phyloP scores from a whole-genome alignment of 106 monocot species.

The Vanilla planifolia region DNA sequence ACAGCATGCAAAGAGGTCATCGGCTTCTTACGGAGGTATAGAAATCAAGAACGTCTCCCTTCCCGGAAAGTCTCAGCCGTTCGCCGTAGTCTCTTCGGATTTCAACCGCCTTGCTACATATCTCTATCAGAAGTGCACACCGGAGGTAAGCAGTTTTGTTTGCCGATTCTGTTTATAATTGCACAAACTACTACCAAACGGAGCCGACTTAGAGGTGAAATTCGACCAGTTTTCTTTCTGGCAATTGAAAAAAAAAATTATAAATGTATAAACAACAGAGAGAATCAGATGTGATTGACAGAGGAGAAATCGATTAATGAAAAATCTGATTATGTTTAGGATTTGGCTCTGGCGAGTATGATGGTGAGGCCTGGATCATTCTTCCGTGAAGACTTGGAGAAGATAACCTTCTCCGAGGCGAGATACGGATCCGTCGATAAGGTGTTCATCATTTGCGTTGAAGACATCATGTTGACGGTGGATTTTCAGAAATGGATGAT shows the following conservation, averaged over 20 bases:
- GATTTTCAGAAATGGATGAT: slow-evolving; percentile 45
- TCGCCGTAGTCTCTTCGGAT: not conserved
- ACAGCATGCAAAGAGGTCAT: too few species aligned
- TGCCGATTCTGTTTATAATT: too few species aligned
- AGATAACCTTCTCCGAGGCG: not conserved
- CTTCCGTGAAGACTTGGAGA: not conserved
- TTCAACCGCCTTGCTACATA: not conserved
- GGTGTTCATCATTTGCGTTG: slow-evolving; percentile 27
- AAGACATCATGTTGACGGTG: slow-evolving; percentile 15
- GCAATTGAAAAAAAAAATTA: too few species aligned
- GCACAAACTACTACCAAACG: too few species aligned
- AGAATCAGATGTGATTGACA: too few species aligned
- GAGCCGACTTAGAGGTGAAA: too few species aligned
- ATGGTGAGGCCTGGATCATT: slow-evolving; percentile 1
- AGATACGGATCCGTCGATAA: slow-evolving; percentile 24
- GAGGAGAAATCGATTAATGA: not conserved
- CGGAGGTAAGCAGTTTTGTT: not conserved
- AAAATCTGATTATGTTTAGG: not conserved
- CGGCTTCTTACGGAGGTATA: too few species aligned
- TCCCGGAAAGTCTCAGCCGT: not conserved
- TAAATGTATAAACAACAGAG: too few species aligned
- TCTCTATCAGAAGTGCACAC: not conserved
- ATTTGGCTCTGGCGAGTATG: slow-evolving; percentile 3
- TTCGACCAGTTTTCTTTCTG: too few species aligned
- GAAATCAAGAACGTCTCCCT: not conserved